A percentile compares a stretch with the other conserved stretches of the same genome.
phyloP scores from a whole-genome alignment of 2,329 filamentous ascomycete species.

The Emergomyces pasteurianus region DNA sequence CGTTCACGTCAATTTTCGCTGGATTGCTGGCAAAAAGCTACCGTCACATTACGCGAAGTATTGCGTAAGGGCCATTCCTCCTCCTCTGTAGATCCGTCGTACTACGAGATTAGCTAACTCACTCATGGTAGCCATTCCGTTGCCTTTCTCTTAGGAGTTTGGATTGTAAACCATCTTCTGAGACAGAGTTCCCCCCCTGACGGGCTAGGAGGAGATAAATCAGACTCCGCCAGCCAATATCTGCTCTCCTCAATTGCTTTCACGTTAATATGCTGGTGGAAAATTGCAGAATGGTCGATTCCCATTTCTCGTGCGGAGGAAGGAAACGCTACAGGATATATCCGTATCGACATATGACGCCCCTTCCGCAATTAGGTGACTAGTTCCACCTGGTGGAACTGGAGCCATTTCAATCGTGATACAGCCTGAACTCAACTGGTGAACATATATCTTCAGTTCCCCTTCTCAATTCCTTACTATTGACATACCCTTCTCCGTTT shows the following conservation, averaged over 20 bases:
- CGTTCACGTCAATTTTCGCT: not conserved
- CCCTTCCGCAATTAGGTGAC: not conserved
- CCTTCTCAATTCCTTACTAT: not conserved
- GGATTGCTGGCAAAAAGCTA: not conserved
- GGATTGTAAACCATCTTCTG: not conserved
- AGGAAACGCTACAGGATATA: not conserved
- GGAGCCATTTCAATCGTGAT: not conserved
- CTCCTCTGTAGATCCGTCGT: not conserved
- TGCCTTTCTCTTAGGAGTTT: not conserved
- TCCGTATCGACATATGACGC: not conserved
- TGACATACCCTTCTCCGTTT: no score
- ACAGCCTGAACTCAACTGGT: not conserved
- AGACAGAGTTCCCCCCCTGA: not conserved
- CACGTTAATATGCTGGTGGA: not conserved
- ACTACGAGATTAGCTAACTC: not conserved
- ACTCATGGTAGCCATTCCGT: not conserved
- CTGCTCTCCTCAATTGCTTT: not conserved
- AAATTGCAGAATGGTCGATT: not conserved
- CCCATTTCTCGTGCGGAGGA: not conserved
- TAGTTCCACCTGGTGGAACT: not conserved
- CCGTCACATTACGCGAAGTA: not conserved
- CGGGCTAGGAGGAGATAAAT: not conserved
- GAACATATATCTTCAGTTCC: not conserved
- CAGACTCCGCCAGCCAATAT: not conserved
- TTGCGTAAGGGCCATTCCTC: not conserved